These are phyloP conservation scores for Diaporthe sp. DNA, from an alignment of 2,329 filamentous ascomycete species.

Conservation along the genomic window DNA sequence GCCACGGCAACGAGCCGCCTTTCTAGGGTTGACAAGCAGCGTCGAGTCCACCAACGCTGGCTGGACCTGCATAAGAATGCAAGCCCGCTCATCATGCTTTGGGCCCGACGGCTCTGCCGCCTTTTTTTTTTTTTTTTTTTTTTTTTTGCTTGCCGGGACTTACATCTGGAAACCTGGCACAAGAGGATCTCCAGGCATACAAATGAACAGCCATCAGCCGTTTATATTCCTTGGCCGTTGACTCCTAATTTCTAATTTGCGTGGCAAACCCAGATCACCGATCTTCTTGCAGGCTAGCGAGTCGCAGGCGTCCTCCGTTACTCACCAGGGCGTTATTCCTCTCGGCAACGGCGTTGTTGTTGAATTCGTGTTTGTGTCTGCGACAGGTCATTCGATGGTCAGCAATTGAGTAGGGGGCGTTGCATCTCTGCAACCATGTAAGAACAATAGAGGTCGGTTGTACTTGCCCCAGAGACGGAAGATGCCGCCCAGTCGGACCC, in stretches of 20 bases:
- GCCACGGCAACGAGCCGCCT: not conserved
- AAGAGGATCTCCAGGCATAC: not conserved
- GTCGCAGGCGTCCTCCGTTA: not conserved
- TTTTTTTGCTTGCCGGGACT: constrained; percentile 3
- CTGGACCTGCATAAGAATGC: constrained; percentile 10
- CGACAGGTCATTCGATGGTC: constrained; percentile 13
- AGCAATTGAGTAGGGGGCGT: constrained; percentile 15
- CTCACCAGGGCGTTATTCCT: not conserved
- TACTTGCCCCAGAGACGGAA: constrained; percentile 23
- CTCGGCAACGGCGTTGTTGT: constrained; percentile 20
- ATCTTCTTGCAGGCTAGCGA: constrained; percentile 8
- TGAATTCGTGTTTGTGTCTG: not conserved
- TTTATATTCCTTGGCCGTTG: constrained; percentile 3
- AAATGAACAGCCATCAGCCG: constrained; percentile 17
- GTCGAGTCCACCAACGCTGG: not conserved
- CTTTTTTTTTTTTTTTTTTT: no score
- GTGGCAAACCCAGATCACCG: constrained; percentile 16
- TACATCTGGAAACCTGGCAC: constrained; percentile 11
- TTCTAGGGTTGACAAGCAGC: not conserved
- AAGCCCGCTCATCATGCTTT: not conserved
- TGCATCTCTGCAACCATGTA: constrained; percentile 2
- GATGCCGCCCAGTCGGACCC: constrained; percentile 28
- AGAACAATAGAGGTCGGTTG: constrained; percentile 21
- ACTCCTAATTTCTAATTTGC: constrained; percentile 1
- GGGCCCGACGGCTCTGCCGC: not conserved